These are phyloP conservation scores for Chaetomium sp. DNA, from an alignment of 2,329 filamentous ascomycete species.

Conservation along the genomic window DNA sequence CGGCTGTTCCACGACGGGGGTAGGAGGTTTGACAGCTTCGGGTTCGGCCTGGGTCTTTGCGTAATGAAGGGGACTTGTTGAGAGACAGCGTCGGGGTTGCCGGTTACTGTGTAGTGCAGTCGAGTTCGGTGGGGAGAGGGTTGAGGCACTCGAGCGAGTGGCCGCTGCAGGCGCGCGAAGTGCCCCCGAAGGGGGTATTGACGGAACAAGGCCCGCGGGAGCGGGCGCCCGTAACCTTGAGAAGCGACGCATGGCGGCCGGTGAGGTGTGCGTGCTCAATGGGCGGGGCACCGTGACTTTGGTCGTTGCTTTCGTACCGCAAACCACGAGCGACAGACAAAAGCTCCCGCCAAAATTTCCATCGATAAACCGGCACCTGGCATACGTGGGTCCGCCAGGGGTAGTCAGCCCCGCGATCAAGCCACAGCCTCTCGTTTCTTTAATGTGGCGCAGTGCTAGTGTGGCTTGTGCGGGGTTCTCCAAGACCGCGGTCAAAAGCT, in stretches of 20 bases:
- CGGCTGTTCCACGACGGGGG: not conserved
- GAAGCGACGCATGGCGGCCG: conserved; percentile 21
- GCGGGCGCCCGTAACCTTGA: conserved; percentile 20
- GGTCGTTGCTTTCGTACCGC: conserved; percentile 4
- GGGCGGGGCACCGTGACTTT: conserved; percentile 1
- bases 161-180: conserved; percentile 14
- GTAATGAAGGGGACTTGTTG: conserved; percentile 6
- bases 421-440: conserved; percentile 5
- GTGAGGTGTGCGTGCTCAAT: conserved; percentile 1
- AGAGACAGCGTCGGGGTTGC: conserved; percentile 18
- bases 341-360: conserved; percentile 21
- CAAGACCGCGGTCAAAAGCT: conserved; percentile 3
- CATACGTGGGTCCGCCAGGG: conserved; percentile 4
- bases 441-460: not conserved
- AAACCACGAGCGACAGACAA: conserved; percentile 4
- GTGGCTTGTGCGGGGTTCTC: conserved; percentile 10
- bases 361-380: not conserved
- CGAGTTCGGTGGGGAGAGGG: not conserved
- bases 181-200: conserved; percentile 7
- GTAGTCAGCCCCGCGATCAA: not conserved
- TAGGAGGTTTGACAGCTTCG: not conserved
- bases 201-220: conserved; percentile 15
- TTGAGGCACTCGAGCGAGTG: not conserved
- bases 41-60: not conserved
- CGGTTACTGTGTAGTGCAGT: not conserved